phyloP scores from a whole-genome alignment of 1,284 basidiomycete species.

The Chondrostereum purpureum region DNA sequence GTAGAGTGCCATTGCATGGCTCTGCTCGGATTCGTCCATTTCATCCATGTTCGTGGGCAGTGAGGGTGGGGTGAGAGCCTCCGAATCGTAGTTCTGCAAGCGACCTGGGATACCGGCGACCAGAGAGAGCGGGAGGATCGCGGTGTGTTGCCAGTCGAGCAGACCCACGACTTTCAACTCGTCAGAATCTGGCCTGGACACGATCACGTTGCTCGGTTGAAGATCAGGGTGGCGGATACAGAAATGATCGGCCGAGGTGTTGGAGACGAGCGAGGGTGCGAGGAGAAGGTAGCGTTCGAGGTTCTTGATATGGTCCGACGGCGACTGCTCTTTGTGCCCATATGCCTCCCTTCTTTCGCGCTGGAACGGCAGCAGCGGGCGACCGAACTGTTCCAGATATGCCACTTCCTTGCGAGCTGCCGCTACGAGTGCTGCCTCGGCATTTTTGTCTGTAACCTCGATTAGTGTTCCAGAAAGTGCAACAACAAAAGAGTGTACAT shows the following conservation, averaged over 20 bases:
- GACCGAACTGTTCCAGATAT: conserved; percentile 23
- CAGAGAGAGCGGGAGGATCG: conserved; percentile 31
- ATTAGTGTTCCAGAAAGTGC: conserved; percentile 13
- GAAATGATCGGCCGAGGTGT: conserved; percentile 25
- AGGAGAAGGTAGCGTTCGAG: conserved; percentile 29
- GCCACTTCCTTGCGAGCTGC: conserved; percentile 23
- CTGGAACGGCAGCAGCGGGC: conserved; percentile 19
- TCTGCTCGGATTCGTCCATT: conserved; percentile 14
- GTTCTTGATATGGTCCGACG: conserved; percentile 18
- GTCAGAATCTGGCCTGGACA: conserved; percentile 23
- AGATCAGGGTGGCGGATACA: conserved; percentile 24
- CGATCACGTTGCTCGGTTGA: conserved; percentile 30
- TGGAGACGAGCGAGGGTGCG: conserved; percentile 31
- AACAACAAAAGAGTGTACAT: conserved; percentile 19
- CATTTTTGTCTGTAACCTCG: conserved; percentile 19
- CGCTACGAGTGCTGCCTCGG: conserved; percentile 16
- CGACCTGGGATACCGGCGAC: conserved; percentile 27
- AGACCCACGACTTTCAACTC: conserved; percentile 25
- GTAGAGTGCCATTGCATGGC: conserved; percentile 19
- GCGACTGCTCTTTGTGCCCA: conserved; percentile 15
- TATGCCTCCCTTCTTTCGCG: conserved; percentile 19
- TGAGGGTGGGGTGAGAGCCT: conserved; percentile 25
- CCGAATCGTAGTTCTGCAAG: conserved; percentile 32
- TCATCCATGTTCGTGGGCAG: conserved; percentile 26
- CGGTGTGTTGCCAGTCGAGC: conserved; percentile 38